phyloP scores from a whole-genome alignment of 352 stramenopile genomes.

The Lagenidium giganteum region DNA sequence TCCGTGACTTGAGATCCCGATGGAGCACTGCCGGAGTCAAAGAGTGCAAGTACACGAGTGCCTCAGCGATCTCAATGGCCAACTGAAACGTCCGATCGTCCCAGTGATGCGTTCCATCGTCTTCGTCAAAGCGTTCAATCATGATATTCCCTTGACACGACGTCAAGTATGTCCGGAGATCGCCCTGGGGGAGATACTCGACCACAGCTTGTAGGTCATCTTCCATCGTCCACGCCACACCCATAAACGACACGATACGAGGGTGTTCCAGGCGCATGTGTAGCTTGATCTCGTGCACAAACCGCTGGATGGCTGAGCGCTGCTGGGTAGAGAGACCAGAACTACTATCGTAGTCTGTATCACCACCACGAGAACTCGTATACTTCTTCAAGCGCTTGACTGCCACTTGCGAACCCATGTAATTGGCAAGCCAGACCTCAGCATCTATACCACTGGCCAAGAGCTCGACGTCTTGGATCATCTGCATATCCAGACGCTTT shows the following conservation, averaged over 20 bases:
- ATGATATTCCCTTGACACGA: conserved; percentile 4
- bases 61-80: conserved; percentile 20
- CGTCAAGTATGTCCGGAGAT: conserved; percentile 15
- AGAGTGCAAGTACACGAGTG: conserved; percentile 21
- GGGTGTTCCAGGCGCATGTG: conserved; percentile 29
- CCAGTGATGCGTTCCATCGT: conserved; percentile 1
- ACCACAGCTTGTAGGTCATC: conserved; percentile 21
- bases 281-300: conserved; percentile 36
- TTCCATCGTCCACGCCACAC: conserved; percentile 25
- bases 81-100: conserved; percentile 10
- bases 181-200: conserved; percentile 22
- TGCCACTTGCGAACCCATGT: conserved; percentile 14
- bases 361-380: too few species aligned
- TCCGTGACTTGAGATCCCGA: conserved; percentile 25
- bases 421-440: conserved; percentile 28
- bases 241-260: conserved; percentile 31
- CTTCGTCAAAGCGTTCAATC: not conserved
- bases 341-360: too few species aligned
- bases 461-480: conserved; percentile 14
- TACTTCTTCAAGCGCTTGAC: conserved; percentile 25
- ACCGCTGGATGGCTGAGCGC: conserved; percentile 38
- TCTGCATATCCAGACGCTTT: conserved; percentile 15
- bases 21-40: conserved; percentile 16
- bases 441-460: conserved; percentile 17
- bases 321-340: too few species aligned